phyloP scores from a whole-genome alignment of 352 stramenopile genomes.

The Phytophthora rubi region DNA sequence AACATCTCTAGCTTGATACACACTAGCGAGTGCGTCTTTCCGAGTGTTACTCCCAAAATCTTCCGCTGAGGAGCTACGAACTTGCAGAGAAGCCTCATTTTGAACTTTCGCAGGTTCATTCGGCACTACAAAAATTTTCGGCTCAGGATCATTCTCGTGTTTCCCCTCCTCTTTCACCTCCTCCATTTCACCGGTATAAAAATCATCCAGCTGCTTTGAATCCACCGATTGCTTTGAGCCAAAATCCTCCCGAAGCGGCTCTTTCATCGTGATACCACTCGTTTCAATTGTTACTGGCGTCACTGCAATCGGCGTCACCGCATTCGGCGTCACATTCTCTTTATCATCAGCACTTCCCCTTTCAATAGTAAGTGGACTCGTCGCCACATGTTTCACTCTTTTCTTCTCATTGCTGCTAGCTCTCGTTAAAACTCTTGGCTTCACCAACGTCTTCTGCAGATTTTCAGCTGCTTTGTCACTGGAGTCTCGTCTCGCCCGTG shows the following conservation, averaged over 20 bases:
- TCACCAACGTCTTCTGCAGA: slow-evolving; percentile 8
- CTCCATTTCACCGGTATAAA: neutral
- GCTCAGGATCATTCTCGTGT: no score
- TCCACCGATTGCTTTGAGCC: neutral
- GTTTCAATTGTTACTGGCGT: neutral
- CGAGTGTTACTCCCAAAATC: neutral
- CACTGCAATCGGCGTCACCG: slow-evolving; percentile 9
- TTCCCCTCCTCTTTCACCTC: neutral
- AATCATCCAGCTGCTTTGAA: neutral
- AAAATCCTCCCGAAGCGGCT: neutral
- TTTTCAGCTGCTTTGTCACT: neutral
- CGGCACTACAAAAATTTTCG: neutral
- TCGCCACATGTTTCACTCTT: slow-evolving; percentile 13
- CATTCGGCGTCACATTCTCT: slow-evolving; percentile 19
- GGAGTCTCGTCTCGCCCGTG: neutral
- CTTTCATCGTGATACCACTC: neutral
- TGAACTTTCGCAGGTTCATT: neutral
- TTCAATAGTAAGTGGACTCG: slow-evolving; percentile 12
- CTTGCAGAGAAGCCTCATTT: neutral
- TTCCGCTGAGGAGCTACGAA: neutral
- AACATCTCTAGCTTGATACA: neutral
- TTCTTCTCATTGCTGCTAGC: neutral
- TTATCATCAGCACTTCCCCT: slow-evolving; percentile 9
- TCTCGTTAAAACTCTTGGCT: neutral
- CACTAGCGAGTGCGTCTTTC: neutral